Evolutionary conservation across 2,329 filamentous ascomycete genomes (phyloP), one percentile per base, ranked within the genome.

Genomic region (Colletotrichum paranaense): DNA sequence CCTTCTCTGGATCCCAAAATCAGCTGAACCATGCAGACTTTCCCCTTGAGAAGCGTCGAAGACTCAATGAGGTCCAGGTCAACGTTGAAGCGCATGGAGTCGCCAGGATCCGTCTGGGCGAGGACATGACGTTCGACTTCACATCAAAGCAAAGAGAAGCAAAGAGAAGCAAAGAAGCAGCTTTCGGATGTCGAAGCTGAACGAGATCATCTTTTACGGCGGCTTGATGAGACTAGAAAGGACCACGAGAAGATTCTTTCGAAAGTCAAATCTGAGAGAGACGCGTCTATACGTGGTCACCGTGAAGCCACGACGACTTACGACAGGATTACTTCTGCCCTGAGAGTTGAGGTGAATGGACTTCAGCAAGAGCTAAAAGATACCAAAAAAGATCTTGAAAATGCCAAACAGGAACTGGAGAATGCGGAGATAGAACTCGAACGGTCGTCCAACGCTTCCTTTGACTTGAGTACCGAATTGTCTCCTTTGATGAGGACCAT

Each of bases 61-160:
- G 68, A 24, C 59, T 66, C 24, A 59, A 55, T 38, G 66, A 59
- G 16, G 69, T 69, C 3, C 69, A 72, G 5, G 58, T 72, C 11
- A 46, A 72, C 4, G 9, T 72, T 8, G 69, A 46, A n/a, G 58
- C 58, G 30, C 38, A 59, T 11, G 65, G 66, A 16, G 14, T 72
- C 12, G 30, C 65, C 5, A 26, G 42, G 3, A 38, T 56, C n/a
- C 42, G 46, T 14, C 58, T 68, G 2, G 64, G 68, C 19, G 68
- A 58, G 2, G 68, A 68, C 9, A 30, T 68, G 35, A 24, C 19
- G 5, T 28, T 68, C 4, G 64, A 72, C 35, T 72, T 72, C 57
- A 62, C 38, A 30, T 24, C 65, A 11, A 28, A 22, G 24, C 49
- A 57, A 9, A 38, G 28, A 12, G 64, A 72, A 14, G 22, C 63